Percentiles rank a stretch among this genome's conserved stretches.
phyloP scores from a whole-genome alignment of 768 basidiomycete species.

The Amylocystis lapponica region DNA sequence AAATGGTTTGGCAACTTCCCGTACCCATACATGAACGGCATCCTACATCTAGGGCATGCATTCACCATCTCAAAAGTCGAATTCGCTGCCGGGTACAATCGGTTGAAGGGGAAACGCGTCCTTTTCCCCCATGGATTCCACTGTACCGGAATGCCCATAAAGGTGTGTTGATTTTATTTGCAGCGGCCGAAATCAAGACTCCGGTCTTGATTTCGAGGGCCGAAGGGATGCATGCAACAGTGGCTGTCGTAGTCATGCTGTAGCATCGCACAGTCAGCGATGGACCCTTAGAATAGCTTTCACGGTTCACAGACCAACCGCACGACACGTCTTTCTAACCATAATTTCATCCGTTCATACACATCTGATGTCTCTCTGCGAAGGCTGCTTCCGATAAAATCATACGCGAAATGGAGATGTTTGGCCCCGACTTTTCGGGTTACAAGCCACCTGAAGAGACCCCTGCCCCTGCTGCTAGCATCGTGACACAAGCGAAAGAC shows the following conservation, averaged over 20 bases:
- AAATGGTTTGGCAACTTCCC: constrained; percentile 99
- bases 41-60: constrained; percentile 93
- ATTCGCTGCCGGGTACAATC: constrained; percentile 91
- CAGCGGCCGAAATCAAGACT: neutral
- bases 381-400: constrained; percentile 98
- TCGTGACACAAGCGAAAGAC: constrained; percentile 38
- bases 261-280: too few relatives aligned
- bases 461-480: constrained; percentile 35
- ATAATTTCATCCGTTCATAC: too few relatives aligned
- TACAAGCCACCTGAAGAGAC: constrained; percentile 44
- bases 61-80: constrained; percentile 99
- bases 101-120: constrained; percentile 90
- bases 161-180: constrained; percentile 49
- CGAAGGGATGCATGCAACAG: too few relatives aligned
- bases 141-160: constrained; percentile 98
- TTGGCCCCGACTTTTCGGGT: constrained; percentile 82
- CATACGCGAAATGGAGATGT: constrained; percentile 93
- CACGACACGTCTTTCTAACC: too few relatives aligned
- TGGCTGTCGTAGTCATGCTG: too few relatives aligned
- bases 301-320: too few relatives aligned
- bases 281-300: too few relatives aligned
- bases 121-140: constrained; percentile 98
- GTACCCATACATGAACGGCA: constrained; percentile 98
- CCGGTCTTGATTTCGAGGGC: too few relatives aligned
- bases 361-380: neutral